A percentile compares a stretch with the other conserved stretches of the same genome.
Evolutionary conservation across 257 asterid species (phyloP).

Genomic region (Petunia secreta): DNA sequence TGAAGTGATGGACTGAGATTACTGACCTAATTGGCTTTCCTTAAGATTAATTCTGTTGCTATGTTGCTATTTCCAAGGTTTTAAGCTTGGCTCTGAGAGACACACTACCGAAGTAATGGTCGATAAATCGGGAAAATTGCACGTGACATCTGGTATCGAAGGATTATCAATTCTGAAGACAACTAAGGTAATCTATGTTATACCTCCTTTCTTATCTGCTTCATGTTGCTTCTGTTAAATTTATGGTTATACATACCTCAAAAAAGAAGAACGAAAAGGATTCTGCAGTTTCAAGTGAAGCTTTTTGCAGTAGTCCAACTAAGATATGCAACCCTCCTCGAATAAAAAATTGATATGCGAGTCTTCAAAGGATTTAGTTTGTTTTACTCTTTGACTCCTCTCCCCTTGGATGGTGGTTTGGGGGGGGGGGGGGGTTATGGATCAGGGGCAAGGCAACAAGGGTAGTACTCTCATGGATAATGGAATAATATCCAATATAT

Average conservation of each 20-base stretch:
- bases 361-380: not conserved
- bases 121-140: conserved; percentile 67
- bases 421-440: conserved; percentile 5
- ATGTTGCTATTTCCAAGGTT: conserved; percentile 53
- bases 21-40: not conserved
- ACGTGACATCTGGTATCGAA: conserved; percentile 78
- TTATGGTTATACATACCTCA: not conserved
- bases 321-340: not conserved
- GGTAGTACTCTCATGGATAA: not conserved
- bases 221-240: conserved; percentile 6
- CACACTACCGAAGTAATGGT: conserved; percentile 78
- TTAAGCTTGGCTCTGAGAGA: conserved; percentile 91
- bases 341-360: not conserved
- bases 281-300: not conserved
- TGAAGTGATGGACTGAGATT: not conserved
- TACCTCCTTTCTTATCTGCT: not conserved
- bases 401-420: not conserved
- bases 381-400: not conserved
- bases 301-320: not conserved
- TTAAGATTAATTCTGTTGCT: not conserved
- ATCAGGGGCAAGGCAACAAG: conserved; percentile 5
- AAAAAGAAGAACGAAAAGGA: conserved; percentile 13
- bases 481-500: not conserved
- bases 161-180: conserved; percentile 87
- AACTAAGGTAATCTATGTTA: conserved; percentile 66